Conservation (phyloP, 225 moss, liverwort and hornwort genomes). For the Asterella californica region DNA sequence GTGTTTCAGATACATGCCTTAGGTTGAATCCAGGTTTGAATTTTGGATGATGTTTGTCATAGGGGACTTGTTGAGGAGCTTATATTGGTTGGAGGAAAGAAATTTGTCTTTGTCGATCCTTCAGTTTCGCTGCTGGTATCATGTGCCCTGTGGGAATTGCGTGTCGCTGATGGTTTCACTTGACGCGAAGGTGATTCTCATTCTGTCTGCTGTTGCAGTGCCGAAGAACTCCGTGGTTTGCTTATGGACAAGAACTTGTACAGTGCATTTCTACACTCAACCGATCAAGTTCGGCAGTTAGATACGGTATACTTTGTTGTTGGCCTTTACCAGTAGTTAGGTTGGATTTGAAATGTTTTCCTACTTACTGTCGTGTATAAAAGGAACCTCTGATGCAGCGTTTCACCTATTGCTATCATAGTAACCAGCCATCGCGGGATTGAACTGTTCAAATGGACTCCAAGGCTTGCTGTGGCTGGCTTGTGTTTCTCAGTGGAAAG, state of each 20-base stretch:
- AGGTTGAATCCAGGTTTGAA: neutral
- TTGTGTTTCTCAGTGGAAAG: neutral
- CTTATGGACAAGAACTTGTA: slow-evolving; percentile 80
- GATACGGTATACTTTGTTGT: slow-evolving; percentile 50
- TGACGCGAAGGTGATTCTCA: neutral
- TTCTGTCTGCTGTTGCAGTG: slow-evolving; percentile 26
- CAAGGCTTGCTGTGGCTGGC: too few relatives aligned
- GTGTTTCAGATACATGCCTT: neutral
- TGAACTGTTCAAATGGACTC: neutral
- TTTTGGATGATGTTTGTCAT: neutral
- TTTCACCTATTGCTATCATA: neutral
- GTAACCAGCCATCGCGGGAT: neutral
- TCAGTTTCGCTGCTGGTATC: too few relatives aligned
- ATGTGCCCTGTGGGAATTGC: too few relatives aligned
- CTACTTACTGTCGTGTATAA: too few relatives aligned
- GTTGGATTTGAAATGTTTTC: neutral
- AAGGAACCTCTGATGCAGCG: neutral
- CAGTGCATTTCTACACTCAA: slow-evolving; percentile 68
- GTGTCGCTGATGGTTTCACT: neutral
- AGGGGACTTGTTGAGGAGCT: neutral
- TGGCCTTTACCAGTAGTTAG: neutral
- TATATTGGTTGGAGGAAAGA: neutral
- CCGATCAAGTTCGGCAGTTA: slow-evolving; percentile 82
- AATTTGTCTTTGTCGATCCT: neutral
- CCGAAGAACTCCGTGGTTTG: slow-evolving; percentile 46